Base-by-base conservation (phyloP, 495 filamentous ascomycete species). In the Staphylotrichum longicolle region DNA sequence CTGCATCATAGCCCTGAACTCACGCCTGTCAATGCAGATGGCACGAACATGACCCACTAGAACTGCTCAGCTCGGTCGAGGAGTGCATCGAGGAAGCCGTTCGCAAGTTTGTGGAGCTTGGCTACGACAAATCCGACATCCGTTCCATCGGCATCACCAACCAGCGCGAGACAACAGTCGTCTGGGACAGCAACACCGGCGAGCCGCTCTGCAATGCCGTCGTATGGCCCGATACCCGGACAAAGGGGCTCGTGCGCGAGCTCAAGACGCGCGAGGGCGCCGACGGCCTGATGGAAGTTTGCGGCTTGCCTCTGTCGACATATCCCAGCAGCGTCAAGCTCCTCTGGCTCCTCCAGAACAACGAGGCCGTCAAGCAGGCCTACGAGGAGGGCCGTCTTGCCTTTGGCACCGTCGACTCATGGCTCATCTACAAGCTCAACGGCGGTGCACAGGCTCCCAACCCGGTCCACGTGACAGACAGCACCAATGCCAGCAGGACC, bases 321-420 rank as follows among this genome's bases (percentile, higher is more conserved):
- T 98, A 98, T 72, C 93, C 92, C 39, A 96, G 93, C 15, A 89
- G 90, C 50, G 86, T 94, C 54, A 96, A 96, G 71, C 78, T 98
- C 33, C 73, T 91, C 49, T 98, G 93, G 93, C 78, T 98, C 67
- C 75, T 95, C 59, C 78, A 83, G 50, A 87, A 96, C 68, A 80
- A 88, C 10, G 80, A 86, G 10, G 80, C 80, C 44, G 90, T 96
- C 63, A 82, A 83, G 62, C 75, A 87, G 57, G 91, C 91, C 0
- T 92, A 96, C 72, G 87, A 93, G 30, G 86, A 88, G 44, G 85
- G 89, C 32, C 86, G 88, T 7, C 82, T 95, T 33, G 86, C 89
- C 27, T 96, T 98, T 66, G 93, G 93, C 48, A 96, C 93, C n/a
- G 87, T 96, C 58, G 93, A 98, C 71, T 86, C 87, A 2, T 98